Conservation (phyloP, 108 stramenopile genomes). For the Conticribra guillardii region DNA sequence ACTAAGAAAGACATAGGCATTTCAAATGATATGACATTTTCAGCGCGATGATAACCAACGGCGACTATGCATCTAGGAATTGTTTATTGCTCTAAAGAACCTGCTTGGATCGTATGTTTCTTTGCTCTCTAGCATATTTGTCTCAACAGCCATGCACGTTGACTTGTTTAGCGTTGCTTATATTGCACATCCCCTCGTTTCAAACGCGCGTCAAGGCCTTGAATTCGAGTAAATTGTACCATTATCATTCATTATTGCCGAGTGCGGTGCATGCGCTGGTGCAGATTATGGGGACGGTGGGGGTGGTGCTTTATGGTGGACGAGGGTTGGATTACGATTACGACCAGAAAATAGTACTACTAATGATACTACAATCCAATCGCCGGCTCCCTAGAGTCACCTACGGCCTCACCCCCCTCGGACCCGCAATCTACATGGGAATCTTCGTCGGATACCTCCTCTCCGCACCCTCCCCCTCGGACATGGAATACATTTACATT, state of each 20-base stretch:
- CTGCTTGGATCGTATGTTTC: too few relatives aligned
- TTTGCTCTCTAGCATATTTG: too few relatives aligned
- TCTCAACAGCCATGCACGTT: too few relatives aligned
- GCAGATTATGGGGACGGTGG: conserved; percentile 27
- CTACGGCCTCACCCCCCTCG: conserved; percentile 27
- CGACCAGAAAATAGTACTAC: neutral
- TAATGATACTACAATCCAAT: neutral
- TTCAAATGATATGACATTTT: too few relatives aligned
- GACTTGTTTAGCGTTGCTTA: too few relatives aligned
- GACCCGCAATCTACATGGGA: conserved; percentile 39
- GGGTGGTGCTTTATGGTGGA: conserved; percentile 22
- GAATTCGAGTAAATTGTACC: conserved; percentile 6
- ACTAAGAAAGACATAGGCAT: too few relatives aligned
- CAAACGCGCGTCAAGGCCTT: conserved; percentile 4
- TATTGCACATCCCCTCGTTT: conserved; percentile 11
- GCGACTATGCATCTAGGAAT: too few relatives aligned
- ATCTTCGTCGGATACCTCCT: conserved; percentile 45
- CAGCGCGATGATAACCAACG: too few relatives aligned
- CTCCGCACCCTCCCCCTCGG: neutral
- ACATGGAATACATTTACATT: conserved; percentile 6
- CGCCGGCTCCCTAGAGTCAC: conserved; percentile 19
- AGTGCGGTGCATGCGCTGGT: conserved; percentile 23
- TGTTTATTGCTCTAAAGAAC: too few relatives aligned
- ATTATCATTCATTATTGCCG: conserved; percentile 25
- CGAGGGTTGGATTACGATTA: conserved; percentile 6